A percentile compares a stretch with the other conserved stretches of the same genome.
These are phyloP conservation scores for Mycena galopus DNA, from an alignment of 768 basidiomycete genomes.

Conservation along the genomic window DNA sequence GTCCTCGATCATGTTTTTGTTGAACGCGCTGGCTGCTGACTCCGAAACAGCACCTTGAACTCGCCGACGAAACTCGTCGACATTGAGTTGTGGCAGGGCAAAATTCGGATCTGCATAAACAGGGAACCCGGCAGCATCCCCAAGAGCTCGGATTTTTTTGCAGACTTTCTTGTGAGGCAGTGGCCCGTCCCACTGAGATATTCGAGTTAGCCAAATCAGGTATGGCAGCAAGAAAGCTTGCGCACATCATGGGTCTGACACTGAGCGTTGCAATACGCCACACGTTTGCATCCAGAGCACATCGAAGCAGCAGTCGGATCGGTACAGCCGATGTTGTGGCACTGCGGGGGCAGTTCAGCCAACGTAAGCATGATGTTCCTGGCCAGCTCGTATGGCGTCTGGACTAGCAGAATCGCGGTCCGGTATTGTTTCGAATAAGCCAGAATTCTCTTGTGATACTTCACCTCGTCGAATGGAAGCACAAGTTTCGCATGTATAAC, in stretches of 20 bases:
- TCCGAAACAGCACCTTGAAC: background rate
- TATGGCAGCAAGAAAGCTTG: background rate
- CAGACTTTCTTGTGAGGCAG: conserved; percentile 32
- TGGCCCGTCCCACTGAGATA: conserved; percentile 20
- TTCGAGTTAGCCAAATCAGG: background rate
- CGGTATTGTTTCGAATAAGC: background rate
- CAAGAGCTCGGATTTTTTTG: conserved; percentile 24
- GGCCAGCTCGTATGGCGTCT: conserved; percentile 27
- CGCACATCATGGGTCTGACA: conserved; percentile 24
- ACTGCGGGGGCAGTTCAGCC: conserved; percentile 27
- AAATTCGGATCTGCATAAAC: conserved; percentile 12
- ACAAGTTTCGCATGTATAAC: conserved; percentile 27
- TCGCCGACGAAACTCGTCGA: conserved; percentile 2
- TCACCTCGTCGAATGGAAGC: conserved; percentile 28
- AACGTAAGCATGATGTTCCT: conserved; percentile 26
- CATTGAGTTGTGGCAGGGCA: conserved; percentile 7
- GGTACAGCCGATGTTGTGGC: conserved; percentile 15
- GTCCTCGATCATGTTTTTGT: conserved; percentile 23
- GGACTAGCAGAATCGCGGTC: conserved; percentile 11
- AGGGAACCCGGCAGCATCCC: conserved; percentile 26
- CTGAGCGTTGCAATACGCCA: conserved; percentile 16
- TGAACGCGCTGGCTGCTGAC: conserved; percentile 6
- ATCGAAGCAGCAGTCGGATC: background rate
- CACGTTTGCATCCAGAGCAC: conserved; percentile 28
- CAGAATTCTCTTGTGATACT: conserved; percentile 20